Base-by-base conservation (phyloP, 23 red algal genomes). In the Gracilaria gracilis region DNA sequence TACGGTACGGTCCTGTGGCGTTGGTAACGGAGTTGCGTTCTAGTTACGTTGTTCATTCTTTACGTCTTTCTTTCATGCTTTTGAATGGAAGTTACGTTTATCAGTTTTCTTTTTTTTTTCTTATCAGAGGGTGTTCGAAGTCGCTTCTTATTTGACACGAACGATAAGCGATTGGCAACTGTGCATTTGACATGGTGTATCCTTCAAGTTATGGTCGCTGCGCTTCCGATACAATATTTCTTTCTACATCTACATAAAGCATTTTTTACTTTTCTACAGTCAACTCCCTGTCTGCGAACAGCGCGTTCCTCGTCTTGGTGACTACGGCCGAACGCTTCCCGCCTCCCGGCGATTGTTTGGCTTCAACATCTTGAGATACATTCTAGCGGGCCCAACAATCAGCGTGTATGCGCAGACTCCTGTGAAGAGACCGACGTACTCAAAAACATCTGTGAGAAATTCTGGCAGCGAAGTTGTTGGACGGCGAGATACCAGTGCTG, bases 381-480 rank as follows among this genome's bases (percentile, higher is more conserved):
- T 84, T 40, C 81, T 40, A 14, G 90, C 90, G 14, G 90, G 90
- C 5, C 70, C 73, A 9, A 93, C 90, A 37, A 93, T 34, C 65
- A 93, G 53, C 23, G 90, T 74, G 54, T 93, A 93, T 15, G 81
- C 90, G 55, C 90, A 93, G 53, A 93, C 55, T 7, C 90, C 90
- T 23, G 79, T 93, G 55, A 93, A 93, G 3, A 93, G 55, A 53
- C 90, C 90, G 24, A 84, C 69, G 31, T 85, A 85, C 57, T 93
- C 90, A 79, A 93, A 93, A 0, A 83, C 77, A 75, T 93, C 90
- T 19, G 90, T 85, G 23, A 93, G 47, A 53, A 93, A 93, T 44
- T 93, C 90, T 0, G 90, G 39, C 28, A 84, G 53, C 8, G 80
- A 78, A 8, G 90, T 93, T 37, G 90, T 84, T n/a, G 90, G 90